Conservation (phyloP, 805 yeast genomes). For the Schizosaccharomyces pombe region DNA sequence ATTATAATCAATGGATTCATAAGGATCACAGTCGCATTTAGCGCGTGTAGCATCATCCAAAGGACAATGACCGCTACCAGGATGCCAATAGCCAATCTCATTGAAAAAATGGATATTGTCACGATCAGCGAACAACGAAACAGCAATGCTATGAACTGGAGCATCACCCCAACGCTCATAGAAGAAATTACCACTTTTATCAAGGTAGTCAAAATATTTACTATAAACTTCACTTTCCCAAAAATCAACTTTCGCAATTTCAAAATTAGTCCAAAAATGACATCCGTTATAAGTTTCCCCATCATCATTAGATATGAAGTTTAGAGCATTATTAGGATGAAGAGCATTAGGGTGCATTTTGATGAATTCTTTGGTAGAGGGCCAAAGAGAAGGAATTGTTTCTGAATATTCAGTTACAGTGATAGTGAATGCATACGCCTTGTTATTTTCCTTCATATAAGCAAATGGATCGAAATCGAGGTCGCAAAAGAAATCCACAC, state of each 20-base stretch:
- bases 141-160: slow-evolving; percentile 62
- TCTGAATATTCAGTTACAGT: slow-evolving; percentile 58
- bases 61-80: slow-evolving; percentile 11
- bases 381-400: slow-evolving; percentile 75
- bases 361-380: slow-evolving; percentile 40
- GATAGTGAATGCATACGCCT: slow-evolving; percentile 73
- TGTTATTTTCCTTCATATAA: slow-evolving; percentile 48
- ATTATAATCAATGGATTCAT: slow-evolving; percentile 18
- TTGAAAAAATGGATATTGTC: slow-evolving; percentile 51
- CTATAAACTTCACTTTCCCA: slow-evolving; percentile 50
- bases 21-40: slow-evolving; percentile 34
- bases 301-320: slow-evolving; percentile 31
- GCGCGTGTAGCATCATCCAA: slow-evolving; percentile 27
- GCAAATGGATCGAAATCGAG: slow-evolving; percentile 70
- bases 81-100: slow-evolving; percentile 51
- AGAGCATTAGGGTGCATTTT: slow-evolving; percentile 33
- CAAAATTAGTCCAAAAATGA: slow-evolving; percentile 76
- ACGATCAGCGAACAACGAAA: slow-evolving; percentile 32
- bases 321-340: slow-evolving; percentile 40
- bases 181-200: slow-evolving; percentile 56
- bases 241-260: slow-evolving; percentile 49
- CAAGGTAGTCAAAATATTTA: slow-evolving; percentile 43
- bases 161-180: slow-evolving; percentile 63
- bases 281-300: slow-evolving; percentile 46
- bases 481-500: slow-evolving; percentile 49